Evolutionary conservation across 202 grass and related monocot species (phyloP), one percentile per base, ranked within the genome.

Genomic region (Bolboschoenoplectus hybrid): DNA sequence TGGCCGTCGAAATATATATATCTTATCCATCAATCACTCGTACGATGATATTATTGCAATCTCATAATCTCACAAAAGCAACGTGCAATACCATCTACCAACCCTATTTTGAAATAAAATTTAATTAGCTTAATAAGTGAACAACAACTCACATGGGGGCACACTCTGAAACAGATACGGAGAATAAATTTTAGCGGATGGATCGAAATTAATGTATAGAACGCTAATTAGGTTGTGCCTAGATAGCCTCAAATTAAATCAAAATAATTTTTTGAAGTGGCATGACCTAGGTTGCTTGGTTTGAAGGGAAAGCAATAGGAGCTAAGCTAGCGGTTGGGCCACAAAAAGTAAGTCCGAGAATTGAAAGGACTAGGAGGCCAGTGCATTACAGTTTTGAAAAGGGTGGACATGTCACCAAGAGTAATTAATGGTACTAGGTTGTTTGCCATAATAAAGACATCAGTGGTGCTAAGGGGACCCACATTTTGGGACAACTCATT

Each of bases 361-460:
- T 84, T 64, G 19, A 84, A 84, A 70, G 82, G 82, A 84, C 64
- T 38, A 69, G 13, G 82, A 57, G 32, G 32, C 7, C 63, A 38
- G 16, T n/a, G 55, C 53, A 80, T 40, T 1, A 74, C 19, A 51
- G 46, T 34, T 75, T 52, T 80, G 76, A 77, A 79, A 38, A 52
- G 12, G 53, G 43, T 35, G 0, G 26, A 74, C 47, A 72, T 14
- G 83, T 3, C 57, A 82, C 64, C 67, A 72, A 20, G 43, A 81
- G 77, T 66, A 81, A 53, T 75, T 86, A 67, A 66, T 67, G 35
- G 85, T 87, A 87, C 85, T 82, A 87, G 85, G 85, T 87, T 87
- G 85, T 81, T 80, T 67, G 75, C 64, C 64, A 67, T 67, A 12
- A 14, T 13, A 60, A 73, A 80, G 62, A 35, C 85, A 81, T 56